These are phyloP conservation scores for Penicillium sp. DNA, from an alignment of 2,329 filamentous ascomycete genomes.

Conservation along the genomic window DNA sequence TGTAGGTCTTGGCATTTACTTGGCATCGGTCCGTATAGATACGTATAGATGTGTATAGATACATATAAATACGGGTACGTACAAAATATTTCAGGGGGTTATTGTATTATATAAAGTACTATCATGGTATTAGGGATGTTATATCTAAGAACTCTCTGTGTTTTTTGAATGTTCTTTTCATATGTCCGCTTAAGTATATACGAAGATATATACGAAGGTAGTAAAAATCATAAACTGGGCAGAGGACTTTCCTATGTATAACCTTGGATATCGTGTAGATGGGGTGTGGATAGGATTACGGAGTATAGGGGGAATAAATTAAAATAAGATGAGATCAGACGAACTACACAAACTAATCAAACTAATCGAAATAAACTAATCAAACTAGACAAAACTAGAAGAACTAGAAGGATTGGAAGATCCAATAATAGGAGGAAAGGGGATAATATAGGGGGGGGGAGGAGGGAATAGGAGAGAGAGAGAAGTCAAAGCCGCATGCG, in stretches of 20 bases:
- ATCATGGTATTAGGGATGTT: too few species aligned
- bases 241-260: too few species aligned
- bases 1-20: not conserved
- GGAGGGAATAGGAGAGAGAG: not conserved
- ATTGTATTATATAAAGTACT: not conserved
- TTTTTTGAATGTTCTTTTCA: not conserved
- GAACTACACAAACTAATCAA: not conserved
- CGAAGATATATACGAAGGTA: not conserved
- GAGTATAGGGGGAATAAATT: not conserved
- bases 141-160: too few species aligned
- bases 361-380: not conserved
- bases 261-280: not conserved
- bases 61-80: not conserved
- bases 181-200: not conserved
- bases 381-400: not conserved
- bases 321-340: not conserved
- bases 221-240: not conserved
- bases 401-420: not conserved
- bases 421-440: slow-evolving; percentile 2
- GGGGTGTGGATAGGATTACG: not conserved
- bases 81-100: not conserved
- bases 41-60: not conserved
- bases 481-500: slow-evolving; percentile 18
- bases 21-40: not conserved
- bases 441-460: not conserved